A percentile compares a stretch with the other conserved stretches of the same genome.
Evolutionary conservation across 352 stramenopile genomes (phyloP).

Genomic region (Pythium monospermum): DNA sequence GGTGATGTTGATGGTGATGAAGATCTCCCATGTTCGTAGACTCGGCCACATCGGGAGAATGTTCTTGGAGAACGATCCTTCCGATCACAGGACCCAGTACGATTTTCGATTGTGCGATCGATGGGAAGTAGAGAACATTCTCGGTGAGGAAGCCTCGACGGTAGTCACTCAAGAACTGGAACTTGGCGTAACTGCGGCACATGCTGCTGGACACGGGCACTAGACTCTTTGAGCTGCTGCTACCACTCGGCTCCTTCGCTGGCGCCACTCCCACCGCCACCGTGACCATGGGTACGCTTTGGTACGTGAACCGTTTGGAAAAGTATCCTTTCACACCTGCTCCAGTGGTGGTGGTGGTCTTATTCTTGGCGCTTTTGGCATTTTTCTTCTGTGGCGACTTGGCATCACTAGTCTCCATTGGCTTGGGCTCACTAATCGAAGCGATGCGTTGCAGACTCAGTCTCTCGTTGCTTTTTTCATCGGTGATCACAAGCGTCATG

Average conservation of each 20-base stretch:
- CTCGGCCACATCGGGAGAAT: slow-evolving; percentile 10
- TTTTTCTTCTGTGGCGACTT: slow-evolving; percentile 18
- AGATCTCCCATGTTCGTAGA: not conserved
- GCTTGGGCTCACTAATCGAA: slow-evolving; percentile 43
- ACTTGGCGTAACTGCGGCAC: slow-evolving; percentile 26
- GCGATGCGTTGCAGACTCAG: slow-evolving; percentile 42
- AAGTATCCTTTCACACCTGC: slow-evolving; percentile 61
- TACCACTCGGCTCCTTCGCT: too few relatives aligned
- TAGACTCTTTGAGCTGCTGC: too few relatives aligned
- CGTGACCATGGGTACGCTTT: slow-evolving; percentile 21
- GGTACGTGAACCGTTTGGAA: slow-evolving; percentile 70
- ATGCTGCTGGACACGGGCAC: too few relatives aligned
- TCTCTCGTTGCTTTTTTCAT: slow-evolving; percentile 56
- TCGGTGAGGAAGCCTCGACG: slow-evolving; percentile 44
- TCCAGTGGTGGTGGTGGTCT: too few relatives aligned
- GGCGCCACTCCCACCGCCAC: not conserved
- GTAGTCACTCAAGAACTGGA: slow-evolving; percentile 55
- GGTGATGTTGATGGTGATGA: not conserved
- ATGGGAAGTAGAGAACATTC: slow-evolving; percentile 48
- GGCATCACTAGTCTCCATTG: slow-evolving; percentile 8
- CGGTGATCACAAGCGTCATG: slow-evolving; percentile 43
- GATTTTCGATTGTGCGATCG: slow-evolving; percentile 31
- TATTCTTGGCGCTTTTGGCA: slow-evolving; percentile 15
- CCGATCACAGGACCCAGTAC: slow-evolving; percentile 56
- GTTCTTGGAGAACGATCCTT: slow-evolving; percentile 26